Evolutionary conservation across 2,329 filamentous ascomycete genomes (phyloP).

Genomic region (Myriosclerotinia duriaeana): DNA sequence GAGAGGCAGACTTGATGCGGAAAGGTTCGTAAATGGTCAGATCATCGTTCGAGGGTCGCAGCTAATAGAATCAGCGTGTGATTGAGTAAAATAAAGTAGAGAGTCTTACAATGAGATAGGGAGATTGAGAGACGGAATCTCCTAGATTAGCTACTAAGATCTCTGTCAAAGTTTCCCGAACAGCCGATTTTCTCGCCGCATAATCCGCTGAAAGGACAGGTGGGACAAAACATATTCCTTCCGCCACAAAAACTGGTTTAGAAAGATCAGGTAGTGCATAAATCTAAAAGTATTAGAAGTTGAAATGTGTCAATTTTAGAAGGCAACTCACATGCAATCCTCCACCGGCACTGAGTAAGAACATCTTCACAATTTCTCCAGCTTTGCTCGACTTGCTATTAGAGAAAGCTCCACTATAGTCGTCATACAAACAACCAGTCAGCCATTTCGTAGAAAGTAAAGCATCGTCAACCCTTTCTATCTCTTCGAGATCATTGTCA

Average conservation of each 20-base stretch:
- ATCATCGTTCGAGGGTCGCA: conserved; percentile 78
- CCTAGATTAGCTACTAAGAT: conserved; percentile 83
- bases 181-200: conserved; percentile 65
- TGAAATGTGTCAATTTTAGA: not conserved
- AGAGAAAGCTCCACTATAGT: conserved; percentile 57
- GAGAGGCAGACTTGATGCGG: conserved; percentile 44
- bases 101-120: conserved; percentile 74
- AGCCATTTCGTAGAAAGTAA: conserved; percentile 69
- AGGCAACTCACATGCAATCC: conserved; percentile 64
- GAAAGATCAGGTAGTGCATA: conserved; percentile 74
- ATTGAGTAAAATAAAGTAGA: not conserved
- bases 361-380: conserved; percentile 63
- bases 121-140: conserved; percentile 65
- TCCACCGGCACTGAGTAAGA: conserved; percentile 73
- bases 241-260: conserved; percentile 69
- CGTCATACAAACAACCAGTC: conserved; percentile 80
- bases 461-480: conserved; percentile 61
- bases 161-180: conserved; percentile 73
- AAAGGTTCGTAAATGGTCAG: conserved; percentile 85
- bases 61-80: conserved; percentile 46
- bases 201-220: conserved; percentile 72
- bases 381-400: conserved; percentile 43
- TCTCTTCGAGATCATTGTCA: conserved; percentile 80
- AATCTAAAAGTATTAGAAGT: conserved; percentile 51
- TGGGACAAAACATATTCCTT: conserved; percentile 76